Evolutionary conservation across 2,329 filamentous ascomycete genomes (phyloP), one percentile per base, ranked within the genome.

Genomic region (Aspergillus melleus): DNA sequence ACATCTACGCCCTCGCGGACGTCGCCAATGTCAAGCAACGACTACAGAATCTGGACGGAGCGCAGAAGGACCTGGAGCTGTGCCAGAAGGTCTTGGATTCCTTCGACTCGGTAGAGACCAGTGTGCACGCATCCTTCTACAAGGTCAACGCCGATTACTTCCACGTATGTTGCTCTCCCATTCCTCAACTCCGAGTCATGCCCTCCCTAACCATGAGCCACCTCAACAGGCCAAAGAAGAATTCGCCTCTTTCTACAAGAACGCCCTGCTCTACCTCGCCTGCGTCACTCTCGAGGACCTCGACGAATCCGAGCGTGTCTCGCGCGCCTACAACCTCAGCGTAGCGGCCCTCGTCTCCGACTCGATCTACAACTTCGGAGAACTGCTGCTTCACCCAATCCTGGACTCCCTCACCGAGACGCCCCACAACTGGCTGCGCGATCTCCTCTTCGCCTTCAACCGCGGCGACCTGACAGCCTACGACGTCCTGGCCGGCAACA

Each of bases 351-450:
- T 99, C 9, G 90, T 97, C 44, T 97, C 93, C 54, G 91, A 94
- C 72, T 91, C 88, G 70, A 99, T 98, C 80, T 98, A 99, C 86
- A 99, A 99, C 83, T 99, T 99, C 70, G 95, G 95, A 76, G 95
- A 99, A 82, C 88, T 99, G n/a, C 87, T 99, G 32, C 86, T 99
- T 67, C 95, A 99, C 76, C 95, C 95, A 3, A 96, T 99, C 72
- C 88, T 99, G 64, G 91, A 96, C 73, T 89, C 90, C 20, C 86
- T 99, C 55, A 83, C 83, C 71, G 86, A 88, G 69, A 88, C 89
- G 24, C 85, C 88, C 47, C 86, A 96, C 74, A 83, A 88, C 54
- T 99, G 95, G 95, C 85, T 99, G 64, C 90, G 92, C 64, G 91
- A 97, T 49, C 88, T 99, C n/a, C 87, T 99, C 50, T 96, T 97